A percentile compares a stretch with the other conserved stretches of the same genome.
phyloP scores from a whole-genome alignment of 768 basidiomycete genomes.

The Rhodotorula graminis region DNA sequence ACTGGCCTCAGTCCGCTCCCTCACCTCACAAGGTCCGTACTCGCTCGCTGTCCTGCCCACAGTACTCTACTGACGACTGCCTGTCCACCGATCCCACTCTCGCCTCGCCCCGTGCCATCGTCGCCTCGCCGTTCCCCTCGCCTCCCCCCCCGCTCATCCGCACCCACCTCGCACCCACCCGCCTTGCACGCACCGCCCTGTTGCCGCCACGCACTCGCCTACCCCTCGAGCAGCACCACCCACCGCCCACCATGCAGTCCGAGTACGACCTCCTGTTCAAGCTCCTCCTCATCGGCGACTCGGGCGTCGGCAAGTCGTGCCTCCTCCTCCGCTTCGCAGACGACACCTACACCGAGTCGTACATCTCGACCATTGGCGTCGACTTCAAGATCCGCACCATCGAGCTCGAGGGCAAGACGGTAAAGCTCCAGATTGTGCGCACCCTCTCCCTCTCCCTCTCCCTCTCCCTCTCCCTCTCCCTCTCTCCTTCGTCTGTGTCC shows the following conservation, averaged over 20 bases:
- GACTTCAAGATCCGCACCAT: slow-evolving; percentile 99
- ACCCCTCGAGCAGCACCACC: too few relatives aligned
- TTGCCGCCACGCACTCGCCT: too few relatives aligned
- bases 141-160: background rate
- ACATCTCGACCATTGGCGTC: slow-evolving; percentile 93
- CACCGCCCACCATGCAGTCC: slow-evolving; percentile 48
- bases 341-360: slow-evolving; percentile 98
- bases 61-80: background rate
- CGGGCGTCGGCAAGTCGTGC: slow-evolving; percentile 86
- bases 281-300: slow-evolving; percentile 40
- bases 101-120: background rate
- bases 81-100: background rate
- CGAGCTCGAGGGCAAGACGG: slow-evolving; percentile 93
- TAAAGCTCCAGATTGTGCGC: slow-evolving; percentile 91
- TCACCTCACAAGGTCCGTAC: background rate
- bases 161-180: background rate
- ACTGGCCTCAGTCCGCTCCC: background rate
- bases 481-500: too few relatives aligned
- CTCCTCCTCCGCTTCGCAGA: slow-evolving; percentile 75
- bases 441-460: background rate
- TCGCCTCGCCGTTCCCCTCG: background rate
- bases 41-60: too few relatives aligned
- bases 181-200: too few relatives aligned
- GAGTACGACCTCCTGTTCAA: slow-evolving; percentile 92
- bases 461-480: background rate